Evolutionary conservation across 2,329 filamentous ascomycete genomes (phyloP).

Genomic region (Paraphaeosphaeria sporulosa): DNA sequence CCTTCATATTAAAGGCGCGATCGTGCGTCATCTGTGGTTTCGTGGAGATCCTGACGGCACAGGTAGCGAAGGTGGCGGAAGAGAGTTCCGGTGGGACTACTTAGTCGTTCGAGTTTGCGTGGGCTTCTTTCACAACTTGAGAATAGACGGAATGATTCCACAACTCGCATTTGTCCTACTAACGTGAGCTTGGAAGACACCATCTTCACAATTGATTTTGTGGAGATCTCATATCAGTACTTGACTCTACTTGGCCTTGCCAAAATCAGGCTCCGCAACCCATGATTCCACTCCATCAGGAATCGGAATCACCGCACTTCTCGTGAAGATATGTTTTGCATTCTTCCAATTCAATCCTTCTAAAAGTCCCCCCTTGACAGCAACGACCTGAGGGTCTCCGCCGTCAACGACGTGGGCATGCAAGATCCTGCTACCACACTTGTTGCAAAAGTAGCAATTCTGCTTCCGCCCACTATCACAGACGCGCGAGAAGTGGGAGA

Average conservation of each 20-base stretch:
- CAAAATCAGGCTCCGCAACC: conserved; percentile 58
- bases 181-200: not conserved
- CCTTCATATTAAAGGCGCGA: not conserved
- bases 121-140: not conserved
- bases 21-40: not conserved
- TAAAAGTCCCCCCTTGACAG: conserved; percentile 73
- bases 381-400: conserved; percentile 51
- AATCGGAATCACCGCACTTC: conserved; percentile 72
- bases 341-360: conserved; percentile 58
- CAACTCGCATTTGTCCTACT: not conserved
- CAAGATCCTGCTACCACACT: conserved; percentile 70
- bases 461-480: conserved; percentile 34
- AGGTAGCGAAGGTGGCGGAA: not conserved
- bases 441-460: conserved; percentile 51
- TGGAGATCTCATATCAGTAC: not conserved
- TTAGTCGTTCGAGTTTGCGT: not conserved
- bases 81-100: not conserved
- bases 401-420: conserved; percentile 62
- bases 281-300: conserved; percentile 68
- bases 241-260: conserved; percentile 11
- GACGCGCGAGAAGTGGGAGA: conserved; percentile 27
- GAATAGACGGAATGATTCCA: not conserved
- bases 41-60: not conserved
- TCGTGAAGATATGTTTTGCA: conserved; percentile 71
- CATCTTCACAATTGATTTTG: not conserved